Base-by-base conservation (phyloP, 768 basidiomycete species). In the Inosperma sp. region DNA sequence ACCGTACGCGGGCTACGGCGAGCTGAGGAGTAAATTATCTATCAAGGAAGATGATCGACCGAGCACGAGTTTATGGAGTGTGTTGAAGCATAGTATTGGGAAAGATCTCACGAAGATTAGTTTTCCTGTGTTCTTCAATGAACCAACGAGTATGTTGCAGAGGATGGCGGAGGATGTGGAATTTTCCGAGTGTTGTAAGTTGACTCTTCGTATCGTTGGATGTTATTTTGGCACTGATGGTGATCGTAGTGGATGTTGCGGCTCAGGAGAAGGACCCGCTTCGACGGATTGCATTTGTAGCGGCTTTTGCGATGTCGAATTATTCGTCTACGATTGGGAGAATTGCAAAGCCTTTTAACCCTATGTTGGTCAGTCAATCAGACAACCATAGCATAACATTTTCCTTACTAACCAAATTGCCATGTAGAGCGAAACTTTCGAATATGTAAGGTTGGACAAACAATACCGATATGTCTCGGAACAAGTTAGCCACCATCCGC, bases 81-180 rank as follows among this genome's bases (percentile, higher is more conserved):
- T 97, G 57, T 71, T 98, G 72, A 98, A 97, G 71, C 82, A 88
- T 54, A 88, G 85, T 55, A 95, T 98, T 53, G 94, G 95, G 54
- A 97, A 96, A 74, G 94, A 98, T 65, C 71, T 98, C 64, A 98
- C 93, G 33, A 94, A 79, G 77, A 97, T 98, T 53, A 88, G 83
- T 57, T 95, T 95, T 67, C 93, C 93, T 0, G 93, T 96, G 33
- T 92, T 83, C 65, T 93, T 91, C 62, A 94, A 93, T 65, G 88
- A 91, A 66, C 89, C 92, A 23, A 96, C 93, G 42, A 93, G 90
- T 62, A 97, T 98, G 94, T 65, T 98, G 53, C 91, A 98, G 71
- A 74, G 94, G 43, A 98, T 97, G 90, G 88, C 93, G 9, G 94
- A 98, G 69, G 94, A 98, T 68, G 95, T 95, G 91, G 94, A 96